These are phyloP conservation scores for Naganishia albida DNA, from an alignment of 1,284 basidiomycete genomes.

Conservation along the genomic window DNA sequence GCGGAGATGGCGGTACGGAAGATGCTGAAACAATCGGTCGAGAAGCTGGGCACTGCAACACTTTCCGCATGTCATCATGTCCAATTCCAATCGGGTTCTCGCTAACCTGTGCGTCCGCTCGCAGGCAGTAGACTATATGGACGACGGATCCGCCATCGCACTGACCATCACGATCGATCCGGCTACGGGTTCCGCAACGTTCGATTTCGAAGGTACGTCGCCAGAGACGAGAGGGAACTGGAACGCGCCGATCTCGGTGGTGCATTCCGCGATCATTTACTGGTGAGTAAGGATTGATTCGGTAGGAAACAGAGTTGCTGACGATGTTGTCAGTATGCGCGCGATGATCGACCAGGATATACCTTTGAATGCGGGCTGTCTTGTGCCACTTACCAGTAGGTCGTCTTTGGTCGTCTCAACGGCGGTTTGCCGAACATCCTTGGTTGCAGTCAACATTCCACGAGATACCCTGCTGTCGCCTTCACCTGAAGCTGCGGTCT, in stretches of 20 bases:
- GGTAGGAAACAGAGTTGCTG: neutral
- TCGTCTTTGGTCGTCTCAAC: neutral
- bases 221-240: constrained; percentile 86
- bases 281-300: constrained; percentile 22
- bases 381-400: constrained; percentile 44
- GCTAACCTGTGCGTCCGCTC: constrained; percentile 51
- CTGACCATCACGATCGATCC: constrained; percentile 79
- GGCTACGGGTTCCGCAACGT: constrained; percentile 72
- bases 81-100: neutral
- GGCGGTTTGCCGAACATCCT: neutral
- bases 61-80: constrained; percentile 59
- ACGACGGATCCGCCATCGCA: constrained; percentile 73
- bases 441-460: constrained; percentile 72
- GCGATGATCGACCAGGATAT: constrained; percentile 71
- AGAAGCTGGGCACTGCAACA: constrained; percentile 61
- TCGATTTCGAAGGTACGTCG: constrained; percentile 87
- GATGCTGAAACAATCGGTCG: constrained; percentile 72
- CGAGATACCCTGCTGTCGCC: constrained; percentile 76
- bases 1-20: constrained; percentile 86
- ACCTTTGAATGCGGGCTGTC: constrained; percentile 43
- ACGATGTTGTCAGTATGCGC: constrained; percentile 64
- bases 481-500: constrained; percentile 82
- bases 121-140: constrained; percentile 59
- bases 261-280: constrained; percentile 89
- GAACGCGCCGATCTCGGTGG: constrained; percentile 80